Evolutionary conservation across 345 rosid genomes (phyloP), one percentile per base, ranked within the genome.

Genomic region (Lenwebbia sp.): DNA sequence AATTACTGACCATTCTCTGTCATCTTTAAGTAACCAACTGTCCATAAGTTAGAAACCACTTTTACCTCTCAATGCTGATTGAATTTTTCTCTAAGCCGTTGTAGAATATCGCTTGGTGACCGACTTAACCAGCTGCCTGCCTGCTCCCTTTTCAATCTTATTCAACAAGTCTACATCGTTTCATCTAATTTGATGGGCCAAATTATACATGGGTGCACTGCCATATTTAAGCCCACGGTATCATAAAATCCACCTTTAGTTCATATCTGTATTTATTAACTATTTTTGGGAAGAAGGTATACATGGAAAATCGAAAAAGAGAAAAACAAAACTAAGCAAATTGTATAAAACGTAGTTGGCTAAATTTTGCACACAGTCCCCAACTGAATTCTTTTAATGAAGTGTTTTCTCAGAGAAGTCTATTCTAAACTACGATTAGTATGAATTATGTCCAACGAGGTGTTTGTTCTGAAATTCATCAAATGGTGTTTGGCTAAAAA

Each of bases 41-140:
- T 33, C 11, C 0, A 33, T 65, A 33, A 65, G 47, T 17, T 33
- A 15, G 10, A 4, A 30, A 65, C 6, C 30, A 33, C 44, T 65
- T 65, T 33, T 17, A 65, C 5, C 23, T 65, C 78, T 65, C 78
- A 0, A 19, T 33, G 47, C 44, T 65, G 47, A 65, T 65, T 65
- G 41, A 33, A 65, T 0, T 17, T 33, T 65, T 17, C 3, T 0
- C 6, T 15, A 62, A 21, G 7, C 44, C 37, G 19, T 33, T 33
- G 2, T 33, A 9, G 76, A 65, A 65, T 17, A 30, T 65, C 25
- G 19, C 25, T 33, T 13, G 25, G 10, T 17, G 17, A 17, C 10
- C 0, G 4, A 7, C 70, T 30, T 15, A 62, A 62, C 11, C 3
- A 7, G 6, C 33, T 30, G 75, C 40, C 0, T 7, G 5, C 30